Percentiles rank a stretch among this genome's conserved stretches.
Evolutionary conservation across 2,329 filamentous ascomycete genomes (phyloP).

Genomic region (Lecanicillium sp.): DNA sequence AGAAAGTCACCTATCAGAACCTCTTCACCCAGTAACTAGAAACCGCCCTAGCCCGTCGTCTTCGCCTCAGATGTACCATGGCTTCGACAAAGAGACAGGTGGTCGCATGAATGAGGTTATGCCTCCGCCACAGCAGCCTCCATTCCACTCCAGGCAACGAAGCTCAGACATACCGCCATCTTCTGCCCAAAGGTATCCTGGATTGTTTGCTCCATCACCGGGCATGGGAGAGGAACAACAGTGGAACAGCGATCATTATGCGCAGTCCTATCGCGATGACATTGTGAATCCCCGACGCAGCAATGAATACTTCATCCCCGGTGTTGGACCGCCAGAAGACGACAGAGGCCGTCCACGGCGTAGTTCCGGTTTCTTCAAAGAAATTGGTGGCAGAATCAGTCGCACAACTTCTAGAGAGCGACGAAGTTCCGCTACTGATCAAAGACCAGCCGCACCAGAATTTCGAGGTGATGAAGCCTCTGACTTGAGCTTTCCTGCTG

Average conservation of each 20-base stretch:
- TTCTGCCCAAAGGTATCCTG: conserved; percentile 40
- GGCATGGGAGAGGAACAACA: conserved; percentile 1
- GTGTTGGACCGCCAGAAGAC: conserved; percentile 25
- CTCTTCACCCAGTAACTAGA: conserved; percentile 30
- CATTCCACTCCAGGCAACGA: conserved; percentile 14
- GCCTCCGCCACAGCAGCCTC: conserved; percentile 7
- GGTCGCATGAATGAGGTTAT: conserved; percentile 10
- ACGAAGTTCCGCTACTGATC: conserved; percentile 18
- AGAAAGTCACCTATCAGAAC: conserved; percentile 45
- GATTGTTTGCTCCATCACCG: conserved; percentile 30
- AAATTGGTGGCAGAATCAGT: conserved; percentile 36
- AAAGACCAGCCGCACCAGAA: conserved; percentile 9
- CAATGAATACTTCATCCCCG: conserved; percentile 28
- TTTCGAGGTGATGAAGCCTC: conserved; percentile 31
- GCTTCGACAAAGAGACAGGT: conserved; percentile 46
- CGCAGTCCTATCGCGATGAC: conserved; percentile 15
- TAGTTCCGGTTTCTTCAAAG: conserved; percentile 42
- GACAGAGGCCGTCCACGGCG: conserved; percentile 27
- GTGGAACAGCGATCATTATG: not conserved
- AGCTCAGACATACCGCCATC: conserved; percentile 38
- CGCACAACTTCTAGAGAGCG: conserved; percentile 24
- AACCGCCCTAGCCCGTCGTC: conserved; percentile 21
- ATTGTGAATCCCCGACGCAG: conserved; percentile 30
- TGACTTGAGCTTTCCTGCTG: conserved; percentile 29
- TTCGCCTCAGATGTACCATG: conserved; percentile 20